Evolutionary conservation across 2,329 filamentous ascomycete species (phyloP).

Genomic region (Huntiella moniliformis): DNA sequence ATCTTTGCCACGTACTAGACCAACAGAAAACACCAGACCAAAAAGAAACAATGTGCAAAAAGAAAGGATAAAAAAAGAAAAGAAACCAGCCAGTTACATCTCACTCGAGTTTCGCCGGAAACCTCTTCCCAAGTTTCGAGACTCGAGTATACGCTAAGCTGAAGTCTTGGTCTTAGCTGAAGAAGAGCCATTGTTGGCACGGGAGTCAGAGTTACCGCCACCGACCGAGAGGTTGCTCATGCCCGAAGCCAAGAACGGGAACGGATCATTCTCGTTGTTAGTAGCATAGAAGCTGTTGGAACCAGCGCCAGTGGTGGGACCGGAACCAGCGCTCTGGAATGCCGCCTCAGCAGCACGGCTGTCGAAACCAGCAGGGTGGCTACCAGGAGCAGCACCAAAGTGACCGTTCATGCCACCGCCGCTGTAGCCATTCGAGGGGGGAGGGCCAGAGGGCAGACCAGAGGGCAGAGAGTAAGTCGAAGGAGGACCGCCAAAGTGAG

Average conservation of each 20-base stretch:
- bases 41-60: slow-evolving; percentile 11
- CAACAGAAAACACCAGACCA: background rate
- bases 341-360: slow-evolving; percentile 86
- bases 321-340: slow-evolving; percentile 76
- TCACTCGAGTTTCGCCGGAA: background rate
- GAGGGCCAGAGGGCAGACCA: slow-evolving; percentile 54
- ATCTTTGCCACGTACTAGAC: too few relatives aligned
- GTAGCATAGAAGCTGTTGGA: slow-evolving; percentile 36
- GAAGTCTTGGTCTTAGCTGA: slow-evolving; percentile 38
- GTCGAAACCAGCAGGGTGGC: slow-evolving; percentile 77
- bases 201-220: slow-evolving; percentile 33
- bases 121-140: background rate
- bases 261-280: slow-evolving; percentile 52
- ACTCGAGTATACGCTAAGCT: slow-evolving; percentile 23
- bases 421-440: slow-evolving; percentile 43
- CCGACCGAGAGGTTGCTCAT: slow-evolving; percentile 57
- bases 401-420: slow-evolving; percentile 54
- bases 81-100: background rate
- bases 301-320: slow-evolving; percentile 55
- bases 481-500: slow-evolving; percentile 55
- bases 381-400: slow-evolving; percentile 55
- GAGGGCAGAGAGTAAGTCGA: slow-evolving; percentile 82
- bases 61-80: slow-evolving; percentile 12
- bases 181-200: slow-evolving; percentile 40
- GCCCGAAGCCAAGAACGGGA: slow-evolving; percentile 58